phyloP scores from a whole-genome alignment of 2,329 filamentous ascomycete species.

The Harringtonia aguacate region DNA sequence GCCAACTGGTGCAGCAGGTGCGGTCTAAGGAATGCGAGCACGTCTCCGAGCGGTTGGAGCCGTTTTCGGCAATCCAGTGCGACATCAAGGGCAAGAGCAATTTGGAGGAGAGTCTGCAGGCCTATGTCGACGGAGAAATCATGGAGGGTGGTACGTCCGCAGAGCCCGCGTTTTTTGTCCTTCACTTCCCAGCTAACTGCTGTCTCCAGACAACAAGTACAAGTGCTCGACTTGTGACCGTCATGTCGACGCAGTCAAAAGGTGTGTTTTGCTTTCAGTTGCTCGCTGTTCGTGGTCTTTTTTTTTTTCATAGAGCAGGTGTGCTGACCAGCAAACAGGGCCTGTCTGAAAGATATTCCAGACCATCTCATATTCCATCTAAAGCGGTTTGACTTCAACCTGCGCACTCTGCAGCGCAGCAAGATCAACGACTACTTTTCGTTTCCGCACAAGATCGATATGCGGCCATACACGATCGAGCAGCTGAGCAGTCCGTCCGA shows the following conservation, averaged over 20 bases:
- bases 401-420: slow-evolving; percentile 64
- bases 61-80: slow-evolving; percentile 90
- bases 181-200: background rate
- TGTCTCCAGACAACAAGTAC: slow-evolving; percentile 75
- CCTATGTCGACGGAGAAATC: slow-evolving; percentile 92
- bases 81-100: slow-evolving; percentile 87
- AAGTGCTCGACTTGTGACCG: slow-evolving; percentile 84
- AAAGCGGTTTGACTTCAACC: slow-evolving; percentile 77
- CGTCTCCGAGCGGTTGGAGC: slow-evolving; percentile 81
- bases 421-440: slow-evolving; percentile 96
- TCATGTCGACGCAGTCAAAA: slow-evolving; percentile 87
- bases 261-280: slow-evolving; percentile 29
- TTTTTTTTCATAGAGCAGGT: too few relatives aligned
- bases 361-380: slow-evolving; percentile 94
- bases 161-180: slow-evolving; percentile 7
- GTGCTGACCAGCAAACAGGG: too few relatives aligned
- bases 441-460: slow-evolving; percentile 75
- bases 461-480: slow-evolving; percentile 84
- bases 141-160: slow-evolving; percentile 75
- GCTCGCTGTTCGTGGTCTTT: too few relatives aligned
- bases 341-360: slow-evolving; percentile 84
- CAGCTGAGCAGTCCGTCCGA: slow-evolving; percentile 56
- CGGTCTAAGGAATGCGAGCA: slow-evolving; percentile 92
- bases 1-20: slow-evolving; percentile 86
- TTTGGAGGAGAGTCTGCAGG: slow-evolving; percentile 77